These are phyloP conservation scores for Euphorbia peplus DNA, from an alignment of 345 rosid genomes.

Conservation along the genomic window DNA sequence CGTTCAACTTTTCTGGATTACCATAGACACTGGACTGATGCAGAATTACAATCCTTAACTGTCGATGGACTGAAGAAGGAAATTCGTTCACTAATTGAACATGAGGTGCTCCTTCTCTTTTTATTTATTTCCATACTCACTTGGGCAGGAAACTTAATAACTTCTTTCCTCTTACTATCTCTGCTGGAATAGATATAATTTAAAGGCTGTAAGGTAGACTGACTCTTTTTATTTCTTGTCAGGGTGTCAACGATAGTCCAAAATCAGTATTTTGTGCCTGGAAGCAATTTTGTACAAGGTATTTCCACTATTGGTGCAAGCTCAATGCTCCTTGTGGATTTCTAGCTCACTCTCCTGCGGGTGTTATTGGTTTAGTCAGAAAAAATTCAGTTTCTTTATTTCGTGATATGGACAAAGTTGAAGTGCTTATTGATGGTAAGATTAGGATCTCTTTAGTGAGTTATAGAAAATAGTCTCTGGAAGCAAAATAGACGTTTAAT, in stretches of 20 bases:
- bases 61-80: conserved; percentile 79
- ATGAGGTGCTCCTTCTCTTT: conserved; percentile 51
- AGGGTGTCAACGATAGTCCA: conserved; percentile 60
- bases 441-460: neutral
- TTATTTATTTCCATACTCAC: conserved; percentile 9
- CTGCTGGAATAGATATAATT: conserved; percentile 7
- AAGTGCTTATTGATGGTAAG: conserved; percentile 69
- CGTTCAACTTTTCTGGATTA: conserved; percentile 72
- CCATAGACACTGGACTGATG: conserved; percentile 68
- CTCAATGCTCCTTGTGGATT: conserved; percentile 68
- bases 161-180: neutral
- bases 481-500: neutral
- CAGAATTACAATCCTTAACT: conserved; percentile 77
- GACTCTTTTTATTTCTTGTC: conserved; percentile 28
- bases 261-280: conserved; percentile 56
- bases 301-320: conserved; percentile 82
- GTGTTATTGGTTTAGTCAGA: conserved; percentile 79
- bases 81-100: conserved; percentile 66
- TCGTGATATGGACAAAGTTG: conserved; percentile 61
- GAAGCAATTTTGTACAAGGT: conserved; percentile 68
- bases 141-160: neutral
- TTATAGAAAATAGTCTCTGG: neutral
- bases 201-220: conserved; percentile 19
- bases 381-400: conserved; percentile 72
- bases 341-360: conserved; percentile 48